Percentiles rank a stretch among this genome's conserved stretches.
Conservation (phyloP, 2,329 filamentous ascomycete genomes). For the Aureobasidium musti region DNA sequence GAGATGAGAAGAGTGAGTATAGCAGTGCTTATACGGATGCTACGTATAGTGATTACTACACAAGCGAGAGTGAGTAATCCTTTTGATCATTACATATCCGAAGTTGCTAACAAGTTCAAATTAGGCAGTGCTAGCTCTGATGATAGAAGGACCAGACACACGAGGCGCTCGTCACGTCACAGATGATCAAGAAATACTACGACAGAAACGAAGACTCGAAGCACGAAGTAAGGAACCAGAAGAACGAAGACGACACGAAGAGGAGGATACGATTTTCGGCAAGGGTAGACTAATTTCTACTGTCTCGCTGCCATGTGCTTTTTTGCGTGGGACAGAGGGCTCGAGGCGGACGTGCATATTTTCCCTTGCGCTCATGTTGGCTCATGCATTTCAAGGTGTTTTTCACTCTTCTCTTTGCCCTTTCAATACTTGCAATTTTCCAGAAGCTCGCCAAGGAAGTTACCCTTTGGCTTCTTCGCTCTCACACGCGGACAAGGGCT, state of each 20-base stretch:
- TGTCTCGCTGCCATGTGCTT: no score
- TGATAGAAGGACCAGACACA: slow-evolving; percentile 46
- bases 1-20: slow-evolving; percentile 49
- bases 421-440: background rate
- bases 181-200: slow-evolving; percentile 32
- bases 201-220: background rate
- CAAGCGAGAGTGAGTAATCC: slow-evolving; percentile 50
- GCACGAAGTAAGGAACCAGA: background rate
- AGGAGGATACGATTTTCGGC: background rate
- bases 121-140: slow-evolving; percentile 51
- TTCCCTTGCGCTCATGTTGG: background rate
- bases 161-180: slow-evolving; percentile 34
- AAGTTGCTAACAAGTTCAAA: slow-evolving; percentile 1
- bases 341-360: no score
- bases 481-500: fast-evolving
- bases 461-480: no score
- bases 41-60: slow-evolving; percentile 50
- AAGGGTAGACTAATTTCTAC: no score
- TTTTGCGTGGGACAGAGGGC: no score
- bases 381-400: background rate
- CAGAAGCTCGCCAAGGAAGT: background rate
- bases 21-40: slow-evolving; percentile 44
- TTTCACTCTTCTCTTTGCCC: no score
- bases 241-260: background rate
- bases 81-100: background rate